These are phyloP conservation scores for Perkinsus chesapeaki DNA, from an alignment of 169 alveolate genomes.

Conservation along the genomic window DNA sequence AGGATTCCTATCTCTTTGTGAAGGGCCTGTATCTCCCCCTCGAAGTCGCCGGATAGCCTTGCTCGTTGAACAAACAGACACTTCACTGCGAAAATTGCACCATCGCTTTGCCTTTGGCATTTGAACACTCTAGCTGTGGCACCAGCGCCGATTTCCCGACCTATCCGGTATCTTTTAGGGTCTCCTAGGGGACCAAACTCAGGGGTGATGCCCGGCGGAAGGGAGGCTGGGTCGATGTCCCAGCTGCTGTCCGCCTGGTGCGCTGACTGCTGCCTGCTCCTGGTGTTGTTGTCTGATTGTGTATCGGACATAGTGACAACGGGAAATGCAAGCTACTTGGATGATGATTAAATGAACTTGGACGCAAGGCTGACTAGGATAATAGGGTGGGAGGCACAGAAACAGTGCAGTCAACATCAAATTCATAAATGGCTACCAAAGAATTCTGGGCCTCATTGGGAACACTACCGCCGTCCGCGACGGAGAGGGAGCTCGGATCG, in stretches of 20 bases:
- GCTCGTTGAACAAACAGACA: neutral
- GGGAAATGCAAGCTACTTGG: neutral
- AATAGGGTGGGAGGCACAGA: too few species aligned
- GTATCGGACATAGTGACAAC: neutral
- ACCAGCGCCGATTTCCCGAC: neutral
- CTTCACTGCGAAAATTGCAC: neutral
- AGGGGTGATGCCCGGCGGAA: neutral
- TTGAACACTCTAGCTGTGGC: neutral
- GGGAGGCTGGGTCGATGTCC: neutral
- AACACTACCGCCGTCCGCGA: neutral
- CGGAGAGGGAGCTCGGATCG: neutral
- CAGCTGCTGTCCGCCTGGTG: neutral
- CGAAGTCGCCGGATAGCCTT: neutral
- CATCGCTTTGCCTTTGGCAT: neutral
- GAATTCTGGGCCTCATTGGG: neutral
- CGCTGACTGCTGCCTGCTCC: too few species aligned
- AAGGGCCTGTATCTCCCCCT: neutral
- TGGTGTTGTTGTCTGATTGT: neutral
- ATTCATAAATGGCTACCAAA: too few species aligned
- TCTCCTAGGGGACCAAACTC: neutral
- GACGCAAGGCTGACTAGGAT: too few species aligned
- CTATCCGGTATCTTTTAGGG: neutral
- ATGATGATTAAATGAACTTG: neutral
- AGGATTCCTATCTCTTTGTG: slow-evolving; percentile 4
- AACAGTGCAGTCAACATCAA: too few species aligned